A percentile compares a stretch with the other conserved stretches of the same genome.
These are phyloP conservation scores for Blastobotrys attinorum DNA, from an alignment of 805 yeast species.

Conservation along the genomic window DNA sequence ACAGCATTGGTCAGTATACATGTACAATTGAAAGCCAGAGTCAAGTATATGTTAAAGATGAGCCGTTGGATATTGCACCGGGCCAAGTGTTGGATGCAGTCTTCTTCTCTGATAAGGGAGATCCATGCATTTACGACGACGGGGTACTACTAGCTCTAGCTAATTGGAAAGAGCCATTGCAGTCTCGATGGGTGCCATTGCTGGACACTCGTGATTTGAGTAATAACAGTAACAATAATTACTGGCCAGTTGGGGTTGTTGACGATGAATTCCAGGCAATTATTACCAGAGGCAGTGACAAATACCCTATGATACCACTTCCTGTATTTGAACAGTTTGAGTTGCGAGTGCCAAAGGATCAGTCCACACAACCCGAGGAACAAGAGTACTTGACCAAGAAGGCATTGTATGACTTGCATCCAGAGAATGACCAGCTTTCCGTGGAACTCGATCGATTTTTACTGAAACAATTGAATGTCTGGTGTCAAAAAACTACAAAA, in stretches of 20 bases:
- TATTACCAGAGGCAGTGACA: conserved; percentile 55
- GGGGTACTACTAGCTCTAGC: conserved; percentile 62
- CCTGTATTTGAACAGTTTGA: conserved; percentile 77
- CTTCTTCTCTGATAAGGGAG: conserved; percentile 84
- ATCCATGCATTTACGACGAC: conserved; percentile 86
- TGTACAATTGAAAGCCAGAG: conserved; percentile 43
- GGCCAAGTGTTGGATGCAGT: conserved; percentile 44
- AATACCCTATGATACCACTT: conserved; percentile 75
- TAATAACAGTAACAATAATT: conserved; percentile 46
- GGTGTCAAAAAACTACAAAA: conserved; percentile 61
- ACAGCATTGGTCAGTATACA: conserved; percentile 28
- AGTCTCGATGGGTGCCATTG: conserved; percentile 83
- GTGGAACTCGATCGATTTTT: conserved; percentile 65
- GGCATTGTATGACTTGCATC: conserved; percentile 17
- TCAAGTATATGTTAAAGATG: conserved; percentile 30
- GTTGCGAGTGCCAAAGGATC: conserved; percentile 53
- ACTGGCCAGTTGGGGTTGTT: conserved; percentile 84
- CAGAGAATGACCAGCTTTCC: conserved; percentile 34
- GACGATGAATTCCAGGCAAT: conserved; percentile 66
- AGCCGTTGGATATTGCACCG: conserved; percentile 29
- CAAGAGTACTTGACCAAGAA: conserved; percentile 22
- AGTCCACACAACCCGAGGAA: conserved; percentile 17
- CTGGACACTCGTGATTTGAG: conserved; percentile 25
- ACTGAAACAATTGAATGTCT: conserved; percentile 63
- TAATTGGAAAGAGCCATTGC: conserved; percentile 69